Evolutionary conservation across 2,329 filamentous ascomycete species (phyloP).

Genomic region (Zasmidium cellare): DNA sequence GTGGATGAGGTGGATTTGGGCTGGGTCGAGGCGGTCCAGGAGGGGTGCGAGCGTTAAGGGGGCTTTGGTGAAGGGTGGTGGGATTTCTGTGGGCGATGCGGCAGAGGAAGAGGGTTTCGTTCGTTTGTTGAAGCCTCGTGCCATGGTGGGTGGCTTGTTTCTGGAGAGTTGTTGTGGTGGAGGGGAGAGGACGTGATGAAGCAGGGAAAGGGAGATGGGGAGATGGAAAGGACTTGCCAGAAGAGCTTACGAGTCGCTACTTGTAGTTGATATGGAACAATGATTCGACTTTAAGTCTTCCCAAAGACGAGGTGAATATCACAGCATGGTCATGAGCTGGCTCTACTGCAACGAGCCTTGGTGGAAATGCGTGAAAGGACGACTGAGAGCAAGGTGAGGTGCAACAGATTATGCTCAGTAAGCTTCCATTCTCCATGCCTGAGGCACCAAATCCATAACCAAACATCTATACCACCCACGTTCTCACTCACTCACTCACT

Average conservation of each 20-base stretch:
- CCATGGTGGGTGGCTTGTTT: constrained; percentile 10
- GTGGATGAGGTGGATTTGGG: constrained; percentile 81
- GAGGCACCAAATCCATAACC: too few species aligned
- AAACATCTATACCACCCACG: too few species aligned
- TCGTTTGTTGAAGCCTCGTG: constrained; percentile 19
- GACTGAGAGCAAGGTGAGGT: too few species aligned
- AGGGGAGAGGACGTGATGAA: not conserved
- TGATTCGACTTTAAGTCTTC: too few species aligned
- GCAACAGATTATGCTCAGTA: too few species aligned
- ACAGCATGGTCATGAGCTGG: constrained; percentile 30
- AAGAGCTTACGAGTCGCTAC: not conserved
- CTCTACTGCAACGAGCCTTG: too few species aligned
- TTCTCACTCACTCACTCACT: not conserved
- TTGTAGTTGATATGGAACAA: not conserved
- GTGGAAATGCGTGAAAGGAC: too few species aligned
- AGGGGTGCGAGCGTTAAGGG: constrained; percentile 66
- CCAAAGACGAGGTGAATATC: too few species aligned
- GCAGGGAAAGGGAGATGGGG: not conserved
- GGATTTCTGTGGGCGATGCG: constrained; percentile 12
- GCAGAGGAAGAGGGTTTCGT: constrained; percentile 11
- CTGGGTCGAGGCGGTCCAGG: constrained; percentile 63
- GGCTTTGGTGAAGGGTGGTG: constrained; percentile 65
- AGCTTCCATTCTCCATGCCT: too few species aligned
- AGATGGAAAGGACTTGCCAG: not conserved
- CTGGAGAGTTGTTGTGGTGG: not conserved